Evolutionary conservation across 2,329 filamentous ascomycete genomes (phyloP).

Genomic region (Plectosphaerella sp.): DNA sequence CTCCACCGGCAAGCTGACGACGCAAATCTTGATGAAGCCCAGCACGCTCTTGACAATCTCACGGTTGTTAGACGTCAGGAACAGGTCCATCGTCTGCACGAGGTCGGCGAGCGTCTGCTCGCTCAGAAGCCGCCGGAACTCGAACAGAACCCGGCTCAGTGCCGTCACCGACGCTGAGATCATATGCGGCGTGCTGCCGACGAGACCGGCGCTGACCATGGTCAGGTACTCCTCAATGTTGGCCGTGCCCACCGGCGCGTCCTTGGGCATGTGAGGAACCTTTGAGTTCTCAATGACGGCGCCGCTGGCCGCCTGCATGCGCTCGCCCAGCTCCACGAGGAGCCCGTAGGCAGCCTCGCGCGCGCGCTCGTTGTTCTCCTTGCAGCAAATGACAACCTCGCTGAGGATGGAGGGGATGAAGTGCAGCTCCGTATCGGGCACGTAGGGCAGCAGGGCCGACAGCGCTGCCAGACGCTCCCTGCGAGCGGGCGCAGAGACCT

Average conservation of each 20-base stretch:
- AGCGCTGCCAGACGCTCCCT: slow-evolving; percentile 84
- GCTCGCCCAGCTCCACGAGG: slow-evolving; percentile 81
- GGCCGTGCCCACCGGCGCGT: slow-evolving; percentile 72
- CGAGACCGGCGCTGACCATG: slow-evolving; percentile 95
- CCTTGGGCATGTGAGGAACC: slow-evolving; percentile 78
- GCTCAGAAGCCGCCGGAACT: slow-evolving; percentile 72
- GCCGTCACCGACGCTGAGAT: slow-evolving; percentile 96
- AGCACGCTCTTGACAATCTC: slow-evolving; percentile 94
- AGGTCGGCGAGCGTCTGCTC: slow-evolving; percentile 72
- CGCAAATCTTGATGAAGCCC: slow-evolving; percentile 93
- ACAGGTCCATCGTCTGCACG: slow-evolving; percentile 92
- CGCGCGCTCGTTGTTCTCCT: slow-evolving; percentile 95
- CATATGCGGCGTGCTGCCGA: slow-evolving; percentile 92
- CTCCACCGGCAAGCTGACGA: slow-evolving; percentile 76
- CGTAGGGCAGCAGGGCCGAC: slow-evolving; percentile 70
- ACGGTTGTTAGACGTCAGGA: slow-evolving; percentile 92
- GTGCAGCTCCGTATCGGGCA: slow-evolving; percentile 75
- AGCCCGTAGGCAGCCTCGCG: slow-evolving; percentile 86
- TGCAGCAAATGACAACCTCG: slow-evolving; percentile 93
- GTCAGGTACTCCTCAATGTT: slow-evolving; percentile 94
- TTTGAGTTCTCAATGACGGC: slow-evolving; percentile 79
- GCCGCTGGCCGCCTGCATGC: slow-evolving; percentile 63
- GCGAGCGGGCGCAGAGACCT: slow-evolving; percentile 79
- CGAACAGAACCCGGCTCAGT: slow-evolving; percentile 86
- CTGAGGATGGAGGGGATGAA: slow-evolving; percentile 90